Evolutionary conservation across 2,329 filamentous ascomycete species (phyloP).

Genomic region (Penicillium sp.): DNA sequence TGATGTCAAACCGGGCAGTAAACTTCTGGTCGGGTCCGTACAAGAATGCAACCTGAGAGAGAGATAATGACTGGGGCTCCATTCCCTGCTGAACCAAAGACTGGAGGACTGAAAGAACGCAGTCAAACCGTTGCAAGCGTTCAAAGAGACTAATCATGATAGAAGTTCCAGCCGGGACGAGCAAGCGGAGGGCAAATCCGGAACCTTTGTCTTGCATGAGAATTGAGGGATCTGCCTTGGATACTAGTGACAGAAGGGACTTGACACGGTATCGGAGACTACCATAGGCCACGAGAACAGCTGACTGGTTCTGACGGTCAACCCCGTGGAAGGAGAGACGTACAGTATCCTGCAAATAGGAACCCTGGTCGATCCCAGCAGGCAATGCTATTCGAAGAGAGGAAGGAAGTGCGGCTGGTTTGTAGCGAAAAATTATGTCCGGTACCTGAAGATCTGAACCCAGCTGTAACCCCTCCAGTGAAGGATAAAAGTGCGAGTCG

Average conservation of each 20-base stretch:
- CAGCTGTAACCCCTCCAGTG: slow-evolving; percentile 31
- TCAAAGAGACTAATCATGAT: slow-evolving; percentile 38
- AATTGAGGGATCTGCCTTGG: slow-evolving; percentile 32
- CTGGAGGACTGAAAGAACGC: slow-evolving; percentile 37
- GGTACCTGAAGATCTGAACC: slow-evolving; percentile 34
- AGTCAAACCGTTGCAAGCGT: slow-evolving; percentile 40
- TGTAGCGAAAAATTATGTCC: slow-evolving; percentile 37
- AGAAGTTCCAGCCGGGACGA: slow-evolving; percentile 36
- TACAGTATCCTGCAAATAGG: slow-evolving; percentile 36
- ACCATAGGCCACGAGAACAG: slow-evolving; percentile 39
- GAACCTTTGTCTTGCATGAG: slow-evolving; percentile 34
- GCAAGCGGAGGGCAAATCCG: slow-evolving; percentile 41
- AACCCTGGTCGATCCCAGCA: slow-evolving; percentile 24
- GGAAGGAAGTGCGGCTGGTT: slow-evolving; percentile 30
- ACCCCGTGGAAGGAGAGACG: slow-evolving; percentile 41
- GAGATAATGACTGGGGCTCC: slow-evolving; percentile 32
- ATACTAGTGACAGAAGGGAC: slow-evolving; percentile 25
- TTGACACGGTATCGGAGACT: slow-evolving; percentile 30
- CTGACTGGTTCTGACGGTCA: slow-evolving; percentile 32
- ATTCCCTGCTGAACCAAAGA: slow-evolving; percentile 36
- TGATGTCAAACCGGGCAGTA: slow-evolving; percentile 33
- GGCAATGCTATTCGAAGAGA: slow-evolving; percentile 32
- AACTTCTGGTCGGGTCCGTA: slow-evolving; percentile 34
- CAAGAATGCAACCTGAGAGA: slow-evolving; percentile 36
- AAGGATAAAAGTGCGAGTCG: slow-evolving; percentile 28